Evolutionary conservation across 1,284 basidiomycete genomes (phyloP), one percentile per base, ranked within the genome.

Genomic region (Melampsora abietis-canadensis): DNA sequence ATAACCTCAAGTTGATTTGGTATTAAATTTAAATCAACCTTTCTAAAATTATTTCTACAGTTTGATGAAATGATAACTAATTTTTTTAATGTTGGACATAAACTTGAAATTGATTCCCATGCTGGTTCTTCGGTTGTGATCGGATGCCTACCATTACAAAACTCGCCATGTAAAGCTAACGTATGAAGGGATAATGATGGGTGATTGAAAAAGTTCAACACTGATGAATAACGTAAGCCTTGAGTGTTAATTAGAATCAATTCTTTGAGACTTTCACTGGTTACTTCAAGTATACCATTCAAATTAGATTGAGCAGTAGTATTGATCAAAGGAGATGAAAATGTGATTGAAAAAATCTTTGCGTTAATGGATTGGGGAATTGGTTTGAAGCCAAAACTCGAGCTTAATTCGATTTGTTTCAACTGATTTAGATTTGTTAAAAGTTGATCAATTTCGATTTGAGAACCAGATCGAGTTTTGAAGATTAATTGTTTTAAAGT

Each of bases 51-150:
- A 27, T n/a, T 27, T 27, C 51, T n/a, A 21, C n/a, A 14, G 8
- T 27, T 14, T n/a, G 51, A 21, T 14, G n/a, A 5, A 54, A 54
- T n/a, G 2, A n/a, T 8, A 6, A 54, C 14, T 8, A 54, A 15
- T 7, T 27, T n/a, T 27, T 27, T n/a, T 54, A 54, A 27, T 21
- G n/a, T n/a, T 19, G 51, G 27, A 27, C 51, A 54, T 54, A 54
- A 54, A 27, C 51, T 27, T 54, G 51, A n/a, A 27, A 54, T 19
- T 21, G 21, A n/a, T 27, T 54, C 51, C 51, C 51, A 54, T 21
- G 51, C 51, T 54, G 51, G 51, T 27, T 54, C 51, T 27, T 54
- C 51, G 21, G 51, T n/a, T n/a, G 51, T 54, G 14, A 54, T 54
- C 8, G 51, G 51, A 27, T 54, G 51, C 21, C 51, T n/a, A 21